Evolutionary conservation across 139 green algal species (phyloP), one percentile per base, ranked within the genome.

Genomic region (Auxenochlorella pyrenoidosa): DNA sequence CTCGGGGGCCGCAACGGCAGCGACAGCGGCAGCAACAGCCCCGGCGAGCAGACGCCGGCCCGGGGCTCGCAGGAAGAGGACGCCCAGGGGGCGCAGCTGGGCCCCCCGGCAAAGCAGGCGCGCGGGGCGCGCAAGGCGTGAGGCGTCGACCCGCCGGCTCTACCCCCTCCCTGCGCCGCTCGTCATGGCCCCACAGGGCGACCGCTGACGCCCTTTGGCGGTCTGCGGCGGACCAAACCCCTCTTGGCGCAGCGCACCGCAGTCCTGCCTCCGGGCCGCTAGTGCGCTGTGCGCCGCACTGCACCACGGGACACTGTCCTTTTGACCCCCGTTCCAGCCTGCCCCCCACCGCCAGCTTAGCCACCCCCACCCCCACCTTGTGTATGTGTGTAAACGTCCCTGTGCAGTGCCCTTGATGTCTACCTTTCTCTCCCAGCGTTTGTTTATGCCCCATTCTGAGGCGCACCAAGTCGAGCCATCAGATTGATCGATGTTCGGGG

Each of bases 21-120:
- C 16, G 91, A 94, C 79, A 90, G 82, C 34, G 92, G 92, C 30
- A 92, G 84, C 70, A 94, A 94, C 89, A 92, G 88, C 28, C 91
- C 91, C 2, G 91, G 82, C 15, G 82, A 79, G 5, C 82, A 79
- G 82, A 86, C 82, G 15, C 82, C 82, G 3, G 41, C 41, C 0
- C 78, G 47, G 1, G 78, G 6, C 78, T 83, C n/a, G 3, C 78
- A 24, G 18, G 26, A 36, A 28, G 75, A 38, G 78, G 78, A 34
- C 6, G 54, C 38, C 2, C 51, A 32, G 0, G 51, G 16, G 5
- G 78, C 51, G 15, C n/a, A 51, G 51, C 34, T n/a, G 54, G n/a
- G 6, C 34, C 54, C 78, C 10, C 78, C 51, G 3, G 51, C 41
- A 59, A 83, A 83, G 51, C 78, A 72, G 51, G 30, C 36, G 0